phyloP scores from a whole-genome alignment of 164 flowering plant genomes.

The Berberis thunbergii region DNA sequence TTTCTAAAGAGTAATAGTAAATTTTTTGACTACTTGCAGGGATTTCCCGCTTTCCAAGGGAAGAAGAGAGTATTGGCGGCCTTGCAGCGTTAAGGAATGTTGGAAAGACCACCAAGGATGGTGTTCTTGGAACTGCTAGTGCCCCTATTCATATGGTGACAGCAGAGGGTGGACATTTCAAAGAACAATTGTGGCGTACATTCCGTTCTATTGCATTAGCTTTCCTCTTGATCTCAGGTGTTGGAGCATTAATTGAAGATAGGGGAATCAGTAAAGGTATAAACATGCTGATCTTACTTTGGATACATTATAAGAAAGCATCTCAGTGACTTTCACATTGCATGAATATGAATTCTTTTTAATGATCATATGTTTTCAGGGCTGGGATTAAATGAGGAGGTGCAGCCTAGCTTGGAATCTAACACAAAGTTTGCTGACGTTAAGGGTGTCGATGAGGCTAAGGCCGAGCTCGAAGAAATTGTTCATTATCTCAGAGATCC shows the following conservation, averaged over 20 bases:
- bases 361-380: conserved; percentile 27
- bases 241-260: conserved; percentile 83
- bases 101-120: conserved; percentile 62
- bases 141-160: conserved; percentile 91
- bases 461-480: conserved; percentile 94
- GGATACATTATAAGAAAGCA: not conserved
- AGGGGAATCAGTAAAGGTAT: conserved; percentile 85
- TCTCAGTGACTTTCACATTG: not conserved
- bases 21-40: conserved; percentile 16
- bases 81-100: conserved; percentile 57
- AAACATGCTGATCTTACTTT: not conserved
- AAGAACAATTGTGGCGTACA: conserved; percentile 87
- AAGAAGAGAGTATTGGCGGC: conserved; percentile 48
- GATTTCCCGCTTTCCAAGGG: conserved; percentile 24
- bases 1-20: not conserved
- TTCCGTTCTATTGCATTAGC: conserved; percentile 67
- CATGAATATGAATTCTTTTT: not conserved
- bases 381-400: conserved; percentile 87
- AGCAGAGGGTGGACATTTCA: conserved; percentile 65
- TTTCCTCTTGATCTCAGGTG: conserved; percentile 75
- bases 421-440: conserved; percentile 90
- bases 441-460: conserved; percentile 99
- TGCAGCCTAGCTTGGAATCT: conserved; percentile 88
- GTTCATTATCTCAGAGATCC: conserved; percentile 96
- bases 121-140: conserved; percentile 69